Percentiles rank a stretch among this genome's conserved stretches.
Conservation (phyloP, 441 rosid genomes). For the Omphalea diandra region DNA sequence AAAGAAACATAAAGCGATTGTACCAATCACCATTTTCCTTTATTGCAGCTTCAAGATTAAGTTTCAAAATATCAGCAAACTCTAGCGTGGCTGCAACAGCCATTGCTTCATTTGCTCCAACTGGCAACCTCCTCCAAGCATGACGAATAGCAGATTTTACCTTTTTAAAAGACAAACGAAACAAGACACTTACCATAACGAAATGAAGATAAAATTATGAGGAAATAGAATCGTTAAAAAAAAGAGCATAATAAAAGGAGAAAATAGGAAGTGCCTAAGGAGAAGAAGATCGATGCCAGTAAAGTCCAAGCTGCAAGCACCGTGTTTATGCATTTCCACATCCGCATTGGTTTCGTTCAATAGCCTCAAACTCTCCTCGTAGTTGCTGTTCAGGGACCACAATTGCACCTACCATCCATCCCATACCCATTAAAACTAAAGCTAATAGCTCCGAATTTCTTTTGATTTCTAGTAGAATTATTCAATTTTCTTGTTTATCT, state of each 20-base stretch:
- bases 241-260: neutral
- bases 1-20: conserved; percentile 69
- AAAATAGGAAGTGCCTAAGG: conserved; percentile 30
- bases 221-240: neutral
- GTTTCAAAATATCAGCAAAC: conserved; percentile 58
- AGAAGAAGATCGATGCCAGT: conserved; percentile 47
- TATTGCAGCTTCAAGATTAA: conserved; percentile 59
- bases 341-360: conserved; percentile 82
- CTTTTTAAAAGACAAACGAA: conserved; percentile 35
- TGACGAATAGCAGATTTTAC: conserved; percentile 55
- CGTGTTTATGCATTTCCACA: conserved; percentile 66
- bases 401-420: conserved; percentile 41
- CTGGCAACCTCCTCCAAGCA: conserved; percentile 47
- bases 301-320: conserved; percentile 64
- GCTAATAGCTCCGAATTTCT: neutral
- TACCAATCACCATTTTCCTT: conserved; percentile 73
- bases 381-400: conserved; percentile 58
- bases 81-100: conserved; percentile 59
- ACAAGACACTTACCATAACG: neutral
- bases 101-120: conserved; percentile 61
- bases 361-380: conserved; percentile 67
- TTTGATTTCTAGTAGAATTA: neutral
- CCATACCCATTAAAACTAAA: neutral
- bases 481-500: neutral
- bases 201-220: no score